Base-by-base conservation (phyloP, 345 rosid genomes). In the Arabis alpina region DNA sequence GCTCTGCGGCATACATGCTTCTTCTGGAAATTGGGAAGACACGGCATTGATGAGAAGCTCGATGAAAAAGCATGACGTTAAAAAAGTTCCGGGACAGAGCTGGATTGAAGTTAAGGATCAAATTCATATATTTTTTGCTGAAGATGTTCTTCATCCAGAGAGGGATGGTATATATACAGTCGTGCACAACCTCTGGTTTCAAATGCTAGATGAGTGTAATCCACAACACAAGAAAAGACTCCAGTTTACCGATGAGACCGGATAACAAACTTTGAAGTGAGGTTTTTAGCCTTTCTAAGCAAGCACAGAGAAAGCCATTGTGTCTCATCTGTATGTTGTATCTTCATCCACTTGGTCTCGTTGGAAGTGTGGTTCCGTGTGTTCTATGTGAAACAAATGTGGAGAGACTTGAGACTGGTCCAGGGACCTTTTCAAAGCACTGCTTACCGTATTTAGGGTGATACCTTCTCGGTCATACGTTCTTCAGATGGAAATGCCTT, bases 71-170 rank as follows among this genome's bases (percentile, higher is more conserved):
- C 80, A 60, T 3, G 82, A 81, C 19, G 76, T 85, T 11, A 81
- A 75, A 71, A 86, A 92, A 80, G 68, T 77, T 62, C 92, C 94
- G 5, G 94, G 96, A 37, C 88, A 84, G 73, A 92, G 98, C 78
- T 85, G 92, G 94, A 83, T 88, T 25, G 94, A 86, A 72, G 73
- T 89, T 57, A 66, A 81, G 69, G 72, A 76, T 13, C 59, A 51
- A 25, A 71, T 81, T 41, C 89, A 89, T 74, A 71, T 82, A 56
- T 89, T 92, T 72, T 57, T 83, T 70, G 94, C 89, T 24, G 81
- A 82, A 52, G 94, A 89, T 72, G 66, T 73, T 64, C 44, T 80
- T 68, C 94, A 88, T 79, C 85, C 86, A 9, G 86, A 88, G 74
- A 82, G 79, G 64, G 83, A 77, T n/a, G 77, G 66, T 62, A 81